Evolutionary conservation across 805 yeast genomes (phyloP).

Genomic region (Candida nonsorbophila): DNA sequence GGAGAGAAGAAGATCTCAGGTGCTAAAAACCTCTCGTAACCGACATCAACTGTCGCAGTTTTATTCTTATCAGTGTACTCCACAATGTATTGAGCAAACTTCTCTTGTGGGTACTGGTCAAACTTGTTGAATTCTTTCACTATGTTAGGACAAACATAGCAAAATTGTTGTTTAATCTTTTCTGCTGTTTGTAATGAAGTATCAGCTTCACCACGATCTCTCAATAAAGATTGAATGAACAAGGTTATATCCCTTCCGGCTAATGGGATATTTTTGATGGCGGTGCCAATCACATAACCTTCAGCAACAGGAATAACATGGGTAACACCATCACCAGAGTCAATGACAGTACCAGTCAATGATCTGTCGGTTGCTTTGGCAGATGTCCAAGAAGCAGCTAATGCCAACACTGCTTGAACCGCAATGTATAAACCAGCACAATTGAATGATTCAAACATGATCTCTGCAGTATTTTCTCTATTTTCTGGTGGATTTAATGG

Average conservation of each 20-base stretch:
- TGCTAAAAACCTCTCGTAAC: constrained; percentile 95
- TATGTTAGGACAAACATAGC: constrained; percentile 96
- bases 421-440: constrained; percentile 99
- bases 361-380: constrained; percentile 93
- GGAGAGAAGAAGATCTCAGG: constrained; percentile 99
- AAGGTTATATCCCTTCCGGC: constrained; percentile 98
- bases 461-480: constrained; percentile 97
- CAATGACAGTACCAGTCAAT: constrained; percentile 96
- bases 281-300: constrained; percentile 97
- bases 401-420: constrained; percentile 96
- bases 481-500: constrained; percentile 99
- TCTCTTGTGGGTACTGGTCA: constrained; percentile 83
- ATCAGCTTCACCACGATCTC: constrained; percentile 96
- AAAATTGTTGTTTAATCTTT: constrained; percentile 90
- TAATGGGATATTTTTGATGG: constrained; percentile 94
- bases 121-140: constrained; percentile 93
- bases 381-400: constrained; percentile 99
- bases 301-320: constrained; percentile 99
- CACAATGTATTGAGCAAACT: constrained; percentile 88
- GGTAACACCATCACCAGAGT: constrained; percentile 98
- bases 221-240: constrained; percentile 85
- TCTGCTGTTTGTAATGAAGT: constrained; percentile 95
- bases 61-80: constrained; percentile 70
- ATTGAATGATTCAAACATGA: constrained; percentile 97
- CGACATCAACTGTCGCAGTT: constrained; percentile 70